A percentile compares a stretch with the other conserved stretches of the same genome.
phyloP scores from a whole-genome alignment of 768 basidiomycete species.

The Tulasnella sp. region DNA sequence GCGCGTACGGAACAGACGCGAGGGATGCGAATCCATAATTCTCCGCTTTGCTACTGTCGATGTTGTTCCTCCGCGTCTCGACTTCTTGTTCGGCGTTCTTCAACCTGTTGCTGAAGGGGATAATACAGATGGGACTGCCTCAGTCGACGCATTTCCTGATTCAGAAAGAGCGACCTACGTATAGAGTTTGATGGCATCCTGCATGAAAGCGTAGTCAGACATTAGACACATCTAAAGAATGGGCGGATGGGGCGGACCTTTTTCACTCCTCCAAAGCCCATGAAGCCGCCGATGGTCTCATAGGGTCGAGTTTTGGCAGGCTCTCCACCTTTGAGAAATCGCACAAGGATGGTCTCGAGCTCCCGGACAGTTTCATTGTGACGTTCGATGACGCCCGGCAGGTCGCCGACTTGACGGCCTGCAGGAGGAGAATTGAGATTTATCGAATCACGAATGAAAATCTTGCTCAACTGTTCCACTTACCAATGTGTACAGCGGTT shows the following conservation, averaged over 20 bases:
- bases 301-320: constrained; percentile 74
- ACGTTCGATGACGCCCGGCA: constrained; percentile 83
- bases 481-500: constrained; percentile 72
- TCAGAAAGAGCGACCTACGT: constrained; percentile 47
- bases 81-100: constrained; percentile 61
- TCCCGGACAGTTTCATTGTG: constrained; percentile 92
- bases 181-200: constrained; percentile 89
- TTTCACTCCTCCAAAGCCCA: constrained; percentile 75
- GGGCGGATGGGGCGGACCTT: constrained; percentile 26
- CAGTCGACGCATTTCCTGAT: constrained; percentile 1
- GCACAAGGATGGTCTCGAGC: constrained; percentile 79
- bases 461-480: background rate
- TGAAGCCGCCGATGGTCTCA: constrained; percentile 63
- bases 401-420: constrained; percentile 68
- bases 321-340: constrained; percentile 75
- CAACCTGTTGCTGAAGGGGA: constrained; percentile 32
- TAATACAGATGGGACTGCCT: constrained; percentile 8
- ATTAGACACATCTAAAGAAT: background rate
- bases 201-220: background rate
- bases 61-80: constrained; percentile 57
- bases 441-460: too few species aligned
- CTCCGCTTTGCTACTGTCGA: constrained; percentile 32
- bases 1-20: constrained; percentile 62
- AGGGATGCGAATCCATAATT: constrained; percentile 75
- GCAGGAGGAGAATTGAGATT: background rate